A percentile compares a stretch with the other conserved stretches of the same genome.
Evolutionary conservation across 2,329 filamentous ascomycete species (phyloP).

Genomic region (Akanthomyces uredinophilus): DNA sequence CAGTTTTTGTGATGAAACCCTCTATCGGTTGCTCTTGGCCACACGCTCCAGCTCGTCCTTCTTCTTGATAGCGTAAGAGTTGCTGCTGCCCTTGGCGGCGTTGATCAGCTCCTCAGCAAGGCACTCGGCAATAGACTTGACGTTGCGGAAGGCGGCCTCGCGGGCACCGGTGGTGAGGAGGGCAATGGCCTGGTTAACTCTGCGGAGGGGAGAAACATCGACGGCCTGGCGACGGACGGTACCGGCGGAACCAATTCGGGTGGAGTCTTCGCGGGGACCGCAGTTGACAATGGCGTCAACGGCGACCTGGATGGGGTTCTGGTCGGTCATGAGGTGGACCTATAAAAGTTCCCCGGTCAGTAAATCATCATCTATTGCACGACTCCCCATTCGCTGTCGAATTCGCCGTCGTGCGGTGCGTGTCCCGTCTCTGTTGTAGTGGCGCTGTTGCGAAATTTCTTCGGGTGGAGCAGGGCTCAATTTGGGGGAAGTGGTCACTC

Average conservation of each 20-base stretch:
- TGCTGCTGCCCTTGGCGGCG: constrained; percentile 99
- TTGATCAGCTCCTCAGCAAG: constrained; percentile 99
- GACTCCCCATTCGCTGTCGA: not conserved
- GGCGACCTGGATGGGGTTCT: constrained; percentile 99
- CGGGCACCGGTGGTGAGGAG: constrained; percentile 98
- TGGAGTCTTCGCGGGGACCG: constrained; percentile 99
- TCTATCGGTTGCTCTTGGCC: constrained; percentile 99
- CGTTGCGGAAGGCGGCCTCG: constrained; percentile 98
- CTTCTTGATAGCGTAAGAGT: constrained; percentile 99
- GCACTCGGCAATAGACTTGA: constrained; percentile 99
- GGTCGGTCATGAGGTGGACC: constrained; percentile 99
- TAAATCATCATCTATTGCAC: constrained; percentile 2
- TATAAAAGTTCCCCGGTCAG: constrained; percentile 37
- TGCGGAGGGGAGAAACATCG: constrained; percentile 98
- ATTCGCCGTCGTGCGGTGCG: not conserved
- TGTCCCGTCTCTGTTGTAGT: not conserved
- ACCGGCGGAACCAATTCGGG: constrained; percentile 98
- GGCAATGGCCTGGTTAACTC: constrained; percentile 99
- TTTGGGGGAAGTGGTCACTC: constrained; percentile 45
- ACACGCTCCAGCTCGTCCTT: constrained; percentile 99
- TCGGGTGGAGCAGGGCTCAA: not conserved
- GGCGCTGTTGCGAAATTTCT: not conserved
- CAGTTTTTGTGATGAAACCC: constrained; percentile 21
- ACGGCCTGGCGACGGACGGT: constrained; percentile 99
- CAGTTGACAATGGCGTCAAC: constrained; percentile 99